A percentile compares a stretch with the other conserved stretches of the same genome.
phyloP scores from a whole-genome alignment of 2,329 filamentous ascomycete genomes.

The Alternaria postmessia region DNA sequence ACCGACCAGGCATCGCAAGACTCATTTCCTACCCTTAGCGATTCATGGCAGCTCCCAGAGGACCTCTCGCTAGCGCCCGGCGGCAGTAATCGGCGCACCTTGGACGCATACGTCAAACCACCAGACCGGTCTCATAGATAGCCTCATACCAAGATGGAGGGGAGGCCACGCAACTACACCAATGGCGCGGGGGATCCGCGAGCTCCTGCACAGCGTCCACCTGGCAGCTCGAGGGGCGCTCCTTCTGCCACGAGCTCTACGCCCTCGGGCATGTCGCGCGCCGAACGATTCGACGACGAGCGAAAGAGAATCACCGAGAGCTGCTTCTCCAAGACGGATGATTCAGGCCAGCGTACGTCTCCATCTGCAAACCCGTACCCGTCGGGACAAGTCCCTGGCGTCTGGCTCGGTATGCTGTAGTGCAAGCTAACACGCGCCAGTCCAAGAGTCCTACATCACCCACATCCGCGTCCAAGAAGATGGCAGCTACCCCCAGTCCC shows the following conservation, averaged over 20 bases:
- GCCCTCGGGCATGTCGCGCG: conserved; percentile 57
- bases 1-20: conserved; percentile 21
- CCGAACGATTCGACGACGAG: conserved; percentile 95
- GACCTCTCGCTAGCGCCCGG: conserved; percentile 25
- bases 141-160: conserved; percentile 40
- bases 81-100: conserved; percentile 15
- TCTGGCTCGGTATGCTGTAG: background rate
- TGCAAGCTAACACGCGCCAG: conserved; percentile 53
- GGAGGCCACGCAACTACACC: conserved; percentile 43
- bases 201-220: conserved; percentile 34
- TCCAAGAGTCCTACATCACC: conserved; percentile 95
- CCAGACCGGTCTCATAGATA: background rate
- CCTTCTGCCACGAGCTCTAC: conserved; percentile 37
- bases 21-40: conserved; percentile 22
- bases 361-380: background rate
- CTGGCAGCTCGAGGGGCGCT: conserved; percentile 38
- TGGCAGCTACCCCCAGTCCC: conserved; percentile 79
- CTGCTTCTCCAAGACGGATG: conserved; percentile 90
- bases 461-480: conserved; percentile 93
- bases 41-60: conserved; percentile 32
- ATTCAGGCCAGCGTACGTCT: conserved; percentile 80
- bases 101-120: background rate
- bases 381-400: background rate
- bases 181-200: conserved; percentile 36
- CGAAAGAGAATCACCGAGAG: conserved; percentile 93